phyloP scores from a whole-genome alignment of 768 basidiomycete genomes.

The Flagelloscypha sp. region DNA sequence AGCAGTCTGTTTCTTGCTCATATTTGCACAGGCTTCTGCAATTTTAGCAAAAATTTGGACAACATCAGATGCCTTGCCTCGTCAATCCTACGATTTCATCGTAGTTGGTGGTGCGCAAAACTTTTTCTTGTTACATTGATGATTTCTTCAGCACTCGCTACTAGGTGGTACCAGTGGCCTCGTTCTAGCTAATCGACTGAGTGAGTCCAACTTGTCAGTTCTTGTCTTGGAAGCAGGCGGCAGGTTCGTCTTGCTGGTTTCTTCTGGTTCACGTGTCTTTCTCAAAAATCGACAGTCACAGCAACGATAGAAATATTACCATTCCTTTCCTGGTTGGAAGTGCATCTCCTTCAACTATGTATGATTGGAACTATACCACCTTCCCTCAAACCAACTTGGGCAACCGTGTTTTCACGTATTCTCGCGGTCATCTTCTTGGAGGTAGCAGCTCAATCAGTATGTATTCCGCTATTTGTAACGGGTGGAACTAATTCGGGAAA shows the following conservation, averaged over 20 bases:
- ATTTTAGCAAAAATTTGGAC: too few species aligned
- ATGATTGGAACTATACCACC: slow-evolving; percentile 30
- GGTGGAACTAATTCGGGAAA: neutral
- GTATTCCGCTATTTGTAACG: too few species aligned
- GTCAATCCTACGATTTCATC: slow-evolving; percentile 21
- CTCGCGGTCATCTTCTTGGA: slow-evolving; percentile 23
- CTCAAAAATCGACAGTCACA: too few species aligned
- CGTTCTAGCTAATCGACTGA: slow-evolving; percentile 32
- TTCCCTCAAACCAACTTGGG: slow-evolving; percentile 21
- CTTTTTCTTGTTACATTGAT: too few species aligned
- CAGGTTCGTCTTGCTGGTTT: slow-evolving; percentile 18
- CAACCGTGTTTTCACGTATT: slow-evolving; percentile 17
- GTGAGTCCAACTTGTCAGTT: slow-evolving; percentile 30
- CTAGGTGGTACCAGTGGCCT: slow-evolving; percentile 20
- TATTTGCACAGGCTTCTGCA: too few species aligned
- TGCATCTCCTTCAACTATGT: too few species aligned
- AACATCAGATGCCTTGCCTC: too few species aligned
- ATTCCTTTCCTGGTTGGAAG: neutral
- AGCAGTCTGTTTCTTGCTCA: too few species aligned
- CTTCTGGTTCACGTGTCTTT: too few species aligned
- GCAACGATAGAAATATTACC: too few species aligned
- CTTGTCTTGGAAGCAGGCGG: slow-evolving; percentile 33
- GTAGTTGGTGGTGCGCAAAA: slow-evolving; percentile 17
- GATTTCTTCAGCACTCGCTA: too few species aligned
- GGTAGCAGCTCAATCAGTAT: slow-evolving; percentile 24